These are phyloP conservation scores for Fomitopsis schrenkii DNA, from an alignment of 1,284 basidiomycete genomes.

Conservation along the genomic window DNA sequence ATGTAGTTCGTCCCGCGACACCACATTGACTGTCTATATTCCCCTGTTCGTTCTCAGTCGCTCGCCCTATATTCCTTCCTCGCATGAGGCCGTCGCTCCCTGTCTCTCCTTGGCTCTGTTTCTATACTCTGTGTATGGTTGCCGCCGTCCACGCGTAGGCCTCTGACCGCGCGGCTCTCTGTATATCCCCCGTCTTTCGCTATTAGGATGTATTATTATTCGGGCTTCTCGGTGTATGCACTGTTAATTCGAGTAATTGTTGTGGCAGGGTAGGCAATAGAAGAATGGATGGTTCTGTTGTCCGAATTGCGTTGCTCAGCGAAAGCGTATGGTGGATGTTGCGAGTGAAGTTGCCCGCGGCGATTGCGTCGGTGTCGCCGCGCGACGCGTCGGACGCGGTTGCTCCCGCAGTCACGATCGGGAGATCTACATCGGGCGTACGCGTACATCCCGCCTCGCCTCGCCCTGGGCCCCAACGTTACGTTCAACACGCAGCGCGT, in stretches of 20 bases:
- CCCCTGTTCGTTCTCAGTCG: neutral
- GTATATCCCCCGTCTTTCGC: neutral
- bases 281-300: neutral
- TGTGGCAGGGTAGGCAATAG: neutral
- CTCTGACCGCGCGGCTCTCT: neutral
- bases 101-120: neutral
- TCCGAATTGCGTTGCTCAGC: neutral
- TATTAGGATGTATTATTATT: neutral
- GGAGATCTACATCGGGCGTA: no score
- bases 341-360: no score
- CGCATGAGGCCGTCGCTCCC: neutral
- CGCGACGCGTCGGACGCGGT: no score
- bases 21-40: neutral
- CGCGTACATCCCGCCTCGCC: no score
- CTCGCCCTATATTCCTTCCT: neutral
- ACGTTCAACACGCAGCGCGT: no score
- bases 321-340: no score
- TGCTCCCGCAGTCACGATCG: no score
- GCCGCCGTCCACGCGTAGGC: neutral
- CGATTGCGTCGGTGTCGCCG: no score
- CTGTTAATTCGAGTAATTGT: neutral
- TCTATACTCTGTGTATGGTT: neutral
- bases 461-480: no score
- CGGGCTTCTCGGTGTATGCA: neutral
- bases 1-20: slow-evolving; percentile 1